These are phyloP conservation scores for Yamadazyma atmosphaerica DNA, from an alignment of 1,139 yeast genomes.

Conservation along the genomic window DNA sequence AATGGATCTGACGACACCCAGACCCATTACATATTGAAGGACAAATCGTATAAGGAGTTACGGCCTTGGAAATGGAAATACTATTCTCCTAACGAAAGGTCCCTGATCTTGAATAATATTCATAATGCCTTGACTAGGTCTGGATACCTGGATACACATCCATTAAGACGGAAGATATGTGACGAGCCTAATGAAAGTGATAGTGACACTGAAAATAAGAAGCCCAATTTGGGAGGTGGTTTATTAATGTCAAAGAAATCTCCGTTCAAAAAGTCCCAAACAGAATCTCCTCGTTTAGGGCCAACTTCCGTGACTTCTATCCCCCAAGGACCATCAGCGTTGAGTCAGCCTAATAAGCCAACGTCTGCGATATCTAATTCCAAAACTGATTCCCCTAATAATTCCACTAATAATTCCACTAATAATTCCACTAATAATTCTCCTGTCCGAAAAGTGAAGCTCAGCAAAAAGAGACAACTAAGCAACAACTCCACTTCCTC, in stretches of 20 bases:
- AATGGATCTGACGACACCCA: conserved; percentile 7
- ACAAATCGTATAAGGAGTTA: conserved; percentile 43
- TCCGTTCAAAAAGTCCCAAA: conserved; percentile 14
- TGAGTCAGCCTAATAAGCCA: no score
- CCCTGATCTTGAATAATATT: conserved; percentile 32
- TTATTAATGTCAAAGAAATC: conserved; percentile 15
- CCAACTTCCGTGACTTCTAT: conserved; percentile 5
- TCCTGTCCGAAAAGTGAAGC: conserved; percentile 5
- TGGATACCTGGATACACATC: conserved; percentile 48
- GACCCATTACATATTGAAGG: conserved; percentile 30
- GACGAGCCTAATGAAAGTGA: conserved; percentile 14
- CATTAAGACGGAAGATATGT: conserved; percentile 38
- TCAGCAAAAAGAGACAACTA: conserved; percentile 10
- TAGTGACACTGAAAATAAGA: conserved; percentile 3
- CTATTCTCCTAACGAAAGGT: conserved; percentile 35
- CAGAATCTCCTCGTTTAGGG: conserved; percentile 14
- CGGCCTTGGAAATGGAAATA: conserved; percentile 41
- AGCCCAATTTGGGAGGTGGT: conserved; percentile 19
- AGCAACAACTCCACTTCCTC: conserved; percentile 17
- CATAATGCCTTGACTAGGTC: conserved; percentile 43
- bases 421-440: background rate
- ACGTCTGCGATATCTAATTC: no score
- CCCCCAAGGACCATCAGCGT: no score
- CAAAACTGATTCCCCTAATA: no score
- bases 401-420: no score